phyloP scores from a whole-genome alignment of 106 monocot species.

The Acorus gramineus region DNA sequence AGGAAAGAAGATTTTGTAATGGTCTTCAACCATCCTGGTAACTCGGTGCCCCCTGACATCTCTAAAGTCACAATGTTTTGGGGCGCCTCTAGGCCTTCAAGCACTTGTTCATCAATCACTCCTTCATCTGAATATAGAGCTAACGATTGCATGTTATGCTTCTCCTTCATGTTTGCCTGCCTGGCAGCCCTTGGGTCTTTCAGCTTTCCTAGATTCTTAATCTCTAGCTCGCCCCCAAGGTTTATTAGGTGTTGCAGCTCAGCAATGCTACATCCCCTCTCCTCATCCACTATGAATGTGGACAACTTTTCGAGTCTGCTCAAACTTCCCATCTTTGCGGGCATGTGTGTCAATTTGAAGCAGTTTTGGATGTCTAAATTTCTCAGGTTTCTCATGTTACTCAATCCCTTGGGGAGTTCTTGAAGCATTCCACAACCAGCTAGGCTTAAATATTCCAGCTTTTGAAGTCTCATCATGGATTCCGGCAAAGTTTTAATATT shows the following conservation, averaged over 20 bases:
- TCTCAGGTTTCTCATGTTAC: neutral
- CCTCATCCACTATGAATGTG: neutral
- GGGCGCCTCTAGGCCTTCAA: constrained; percentile 2
- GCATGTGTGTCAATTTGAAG: neutral
- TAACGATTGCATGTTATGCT: neutral
- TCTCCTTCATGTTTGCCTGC: neutral
- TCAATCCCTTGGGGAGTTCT: neutral
- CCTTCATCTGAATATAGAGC: neutral
- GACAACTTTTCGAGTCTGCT: neutral
- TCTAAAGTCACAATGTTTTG: neutral
- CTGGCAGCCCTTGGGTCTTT: neutral
- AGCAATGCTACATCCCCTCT: neutral
- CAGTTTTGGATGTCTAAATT: too few species aligned
- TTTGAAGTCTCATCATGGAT: neutral
- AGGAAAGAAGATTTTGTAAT: too few species aligned
- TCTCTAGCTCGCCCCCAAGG: neutral
- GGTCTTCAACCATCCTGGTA: neutral
- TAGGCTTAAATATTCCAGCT: neutral
- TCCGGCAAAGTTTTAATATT: neutral
- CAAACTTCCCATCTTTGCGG: neutral
- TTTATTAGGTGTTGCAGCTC: neutral
- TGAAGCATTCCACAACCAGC: neutral
- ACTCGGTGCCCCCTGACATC: neutral
- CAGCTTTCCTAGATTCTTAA: constrained; percentile 1
- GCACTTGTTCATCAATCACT: neutral